Base-by-base conservation (phyloP, 768 basidiomycete species). In the Xerocomus potaroensis region DNA sequence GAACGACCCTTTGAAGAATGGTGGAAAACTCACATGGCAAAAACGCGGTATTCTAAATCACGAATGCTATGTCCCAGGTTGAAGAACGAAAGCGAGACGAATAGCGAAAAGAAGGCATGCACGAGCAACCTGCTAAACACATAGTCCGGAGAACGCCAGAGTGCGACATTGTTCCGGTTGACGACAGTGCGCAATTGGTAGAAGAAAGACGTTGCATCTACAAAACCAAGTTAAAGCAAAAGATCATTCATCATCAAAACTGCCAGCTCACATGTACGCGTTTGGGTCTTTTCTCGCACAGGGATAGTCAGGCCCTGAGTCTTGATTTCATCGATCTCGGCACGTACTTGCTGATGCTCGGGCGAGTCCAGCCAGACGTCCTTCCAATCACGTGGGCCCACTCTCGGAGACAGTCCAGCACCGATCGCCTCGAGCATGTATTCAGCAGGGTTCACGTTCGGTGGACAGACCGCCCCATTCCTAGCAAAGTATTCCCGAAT, bases 341-440 rank as follows among this genome's bases (percentile, higher is more conserved):
- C 56, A 19, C 63, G 67, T 24, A 73, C 71, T 21, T 53, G 55
- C 36, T 64, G 48, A 45, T 57, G 75, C 65, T 93, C 85, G 0
- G 79, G 71, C 5, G 85, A 90, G 30, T 85, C 79, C 15, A 78
- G 65, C 92, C 92, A 95, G 40, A 91, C 72, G 51, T 89, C 81
- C 45, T 82, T 81, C 92, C 92, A 95, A 58, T 95, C 91, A 26
- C 81, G 79, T 45, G 84, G 76, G 1, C 87, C 87, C 30, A 90
- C 74, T 39, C 81, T 75, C 0, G 84, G 76, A 10, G 83, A 74
- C 36, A 87, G 75, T 41, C 89, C 89, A 45, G 90, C 88, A 50
- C 91, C 91, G 49, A 91, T 91, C n/a, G 83, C 87, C 45, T 87
- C 84, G 4, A 92, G 73, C 81, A 87, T 84, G 56, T 79, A 88